Conservation (phyloP, 2,329 filamentous ascomycete species). For the Passalora sequoiae region DNA sequence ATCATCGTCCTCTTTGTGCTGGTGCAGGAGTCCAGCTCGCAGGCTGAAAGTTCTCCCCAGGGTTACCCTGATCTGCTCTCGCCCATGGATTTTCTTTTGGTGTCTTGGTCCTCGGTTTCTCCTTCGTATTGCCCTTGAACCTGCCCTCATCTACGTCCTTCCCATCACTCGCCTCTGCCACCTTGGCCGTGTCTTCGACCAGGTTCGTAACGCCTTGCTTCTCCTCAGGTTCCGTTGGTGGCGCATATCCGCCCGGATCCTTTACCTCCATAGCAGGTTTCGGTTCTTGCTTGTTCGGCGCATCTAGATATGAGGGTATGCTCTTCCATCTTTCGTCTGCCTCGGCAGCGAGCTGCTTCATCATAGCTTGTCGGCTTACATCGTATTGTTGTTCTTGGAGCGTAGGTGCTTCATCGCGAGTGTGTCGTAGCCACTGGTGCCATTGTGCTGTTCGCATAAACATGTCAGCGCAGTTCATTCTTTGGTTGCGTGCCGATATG, state of each 20-base stretch:
- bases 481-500: too few relatives aligned
- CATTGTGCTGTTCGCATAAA: slow-evolving; percentile 61
- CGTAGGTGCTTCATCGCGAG: slow-evolving; percentile 52
- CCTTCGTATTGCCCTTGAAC: slow-evolving; percentile 27
- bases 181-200: slow-evolving; percentile 32
- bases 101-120: slow-evolving; percentile 23
- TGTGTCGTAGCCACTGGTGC: slow-evolving; percentile 64
- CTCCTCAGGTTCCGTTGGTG: slow-evolving; percentile 30
- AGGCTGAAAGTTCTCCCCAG: slow-evolving; percentile 46
- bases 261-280: slow-evolving; percentile 42
- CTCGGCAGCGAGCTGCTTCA: slow-evolving; percentile 55
- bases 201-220: slow-evolving; percentile 30
- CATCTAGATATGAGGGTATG: slow-evolving; percentile 55
- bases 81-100: slow-evolving; percentile 37
- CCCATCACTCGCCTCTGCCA: slow-evolving; percentile 25
- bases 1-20: slow-evolving; percentile 30
- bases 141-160: slow-evolving; percentile 31
- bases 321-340: slow-evolving; percentile 59
- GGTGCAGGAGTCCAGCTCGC: slow-evolving; percentile 42
- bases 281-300: slow-evolving; percentile 47
- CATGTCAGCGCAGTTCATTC: too few relatives aligned
- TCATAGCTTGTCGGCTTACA: slow-evolving; percentile 50
- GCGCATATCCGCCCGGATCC: slow-evolving; percentile 38
- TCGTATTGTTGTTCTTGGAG: slow-evolving; percentile 57
- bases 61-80: slow-evolving; percentile 35